Conservation (phyloP, 306 rosid genomes). For the Gynostemma pentaphyllum region DNA sequence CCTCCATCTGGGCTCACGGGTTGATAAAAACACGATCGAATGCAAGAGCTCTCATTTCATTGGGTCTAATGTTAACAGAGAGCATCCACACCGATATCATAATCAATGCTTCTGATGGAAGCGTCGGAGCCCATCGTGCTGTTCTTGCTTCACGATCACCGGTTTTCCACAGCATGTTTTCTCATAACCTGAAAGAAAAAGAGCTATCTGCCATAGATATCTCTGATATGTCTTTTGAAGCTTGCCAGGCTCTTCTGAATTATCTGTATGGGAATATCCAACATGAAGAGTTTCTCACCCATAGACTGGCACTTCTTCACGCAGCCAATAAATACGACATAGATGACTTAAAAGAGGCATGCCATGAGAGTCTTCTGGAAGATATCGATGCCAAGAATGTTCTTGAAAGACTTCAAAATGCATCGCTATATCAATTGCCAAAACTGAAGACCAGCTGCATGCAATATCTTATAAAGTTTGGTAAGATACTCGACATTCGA, state of each 20-base stretch:
- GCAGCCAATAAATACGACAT: constrained; percentile 95
- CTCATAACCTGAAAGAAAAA: constrained; percentile 82
- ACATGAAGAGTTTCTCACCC: constrained; percentile 58
- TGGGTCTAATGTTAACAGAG: constrained; percentile 70
- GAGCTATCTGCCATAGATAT: constrained; percentile 69
- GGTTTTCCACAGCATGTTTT: constrained; percentile 87
- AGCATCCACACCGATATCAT: constrained; percentile 81
- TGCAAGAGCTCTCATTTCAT: constrained; percentile 54
- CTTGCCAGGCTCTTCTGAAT: constrained; percentile 69
- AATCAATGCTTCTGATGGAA: constrained; percentile 74
- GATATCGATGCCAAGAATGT: constrained; percentile 87
- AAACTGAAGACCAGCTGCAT: constrained; percentile 62
- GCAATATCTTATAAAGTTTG: constrained; percentile 81
- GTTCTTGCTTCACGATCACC: constrained; percentile 85
- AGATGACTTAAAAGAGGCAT: constrained; percentile 64
- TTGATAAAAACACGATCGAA: constrained; percentile 41
- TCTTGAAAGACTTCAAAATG: constrained; percentile 90
- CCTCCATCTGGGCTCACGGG: constrained; percentile 75
- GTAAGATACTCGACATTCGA: constrained; percentile 68
- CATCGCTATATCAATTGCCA: constrained; percentile 62
- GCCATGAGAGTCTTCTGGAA: constrained; percentile 88
- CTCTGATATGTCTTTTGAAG: constrained; percentile 76
- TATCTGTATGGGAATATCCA: constrained; percentile 73
- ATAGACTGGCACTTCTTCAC: constrained; percentile 66
- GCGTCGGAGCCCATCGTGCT: constrained; percentile 83